Percentiles rank a stretch among this genome's conserved stretches.
Conservation (phyloP, 345 rosid species). For the Psidium friedrichsthalianum region DNA sequence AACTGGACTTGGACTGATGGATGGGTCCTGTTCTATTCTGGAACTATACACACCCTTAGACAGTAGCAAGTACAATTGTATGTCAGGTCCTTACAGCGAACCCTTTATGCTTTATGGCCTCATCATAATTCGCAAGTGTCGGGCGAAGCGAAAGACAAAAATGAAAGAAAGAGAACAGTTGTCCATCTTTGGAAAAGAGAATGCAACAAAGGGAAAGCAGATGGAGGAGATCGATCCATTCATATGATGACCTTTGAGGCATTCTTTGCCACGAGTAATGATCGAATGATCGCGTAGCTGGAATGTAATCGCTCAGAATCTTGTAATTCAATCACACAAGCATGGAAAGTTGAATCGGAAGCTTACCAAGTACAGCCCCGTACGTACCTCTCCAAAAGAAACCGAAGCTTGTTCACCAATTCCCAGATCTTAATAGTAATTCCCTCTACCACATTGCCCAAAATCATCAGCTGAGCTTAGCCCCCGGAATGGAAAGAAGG, state of each 20-base stretch:
- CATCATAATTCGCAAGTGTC: neutral
- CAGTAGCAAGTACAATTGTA: neutral
- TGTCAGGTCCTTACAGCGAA: accelerated
- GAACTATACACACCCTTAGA: too few species aligned
- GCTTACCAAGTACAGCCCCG: neutral
- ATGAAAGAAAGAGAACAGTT: neutral
- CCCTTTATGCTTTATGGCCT: neutral
- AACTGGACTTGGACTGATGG: too few species aligned
- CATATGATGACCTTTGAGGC: neutral
- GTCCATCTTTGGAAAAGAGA: neutral
- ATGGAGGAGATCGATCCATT: neutral
- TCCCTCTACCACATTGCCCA: too few species aligned
- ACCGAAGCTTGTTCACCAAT: neutral
- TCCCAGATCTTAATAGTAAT: neutral
- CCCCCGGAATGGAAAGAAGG: neutral
- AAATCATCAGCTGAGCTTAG: neutral
- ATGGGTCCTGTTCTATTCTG: too few species aligned
- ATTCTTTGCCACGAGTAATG: neutral
- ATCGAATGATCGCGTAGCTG: accelerated
- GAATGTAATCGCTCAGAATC: neutral
- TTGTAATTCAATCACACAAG: neutral
- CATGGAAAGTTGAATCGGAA: neutral
- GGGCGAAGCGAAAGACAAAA: neutral
- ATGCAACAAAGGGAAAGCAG: neutral
- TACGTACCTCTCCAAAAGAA: neutral